Base-by-base conservation (phyloP, 2,329 filamentous ascomycete species). In the Trichoderma atrobrunneum region DNA sequence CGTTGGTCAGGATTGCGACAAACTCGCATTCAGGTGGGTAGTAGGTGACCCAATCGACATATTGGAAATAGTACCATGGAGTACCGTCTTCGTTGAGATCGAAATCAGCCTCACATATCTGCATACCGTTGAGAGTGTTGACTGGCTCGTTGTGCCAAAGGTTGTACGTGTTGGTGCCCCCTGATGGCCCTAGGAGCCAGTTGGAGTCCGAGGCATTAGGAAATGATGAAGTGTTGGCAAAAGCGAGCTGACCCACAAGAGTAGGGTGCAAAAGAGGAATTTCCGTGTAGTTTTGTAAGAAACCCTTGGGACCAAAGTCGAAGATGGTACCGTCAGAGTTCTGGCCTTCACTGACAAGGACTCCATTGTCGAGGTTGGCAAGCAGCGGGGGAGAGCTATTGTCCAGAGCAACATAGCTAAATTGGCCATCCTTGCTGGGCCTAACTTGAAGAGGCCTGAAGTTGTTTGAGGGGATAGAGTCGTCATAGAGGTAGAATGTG, bases 1-100 rank as follows among this genome's bases (percentile, higher is more conserved):
- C 54, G 18, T 65, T 66, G 21, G 70, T 66, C 54, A 72, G 24
- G 36, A 72, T 51, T 3, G 70, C 70, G 18, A 72, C 62, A 12
- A 72, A 67, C 21, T 72, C 70, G 39, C 70, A 72, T 3, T 67
- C 39, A 11, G 48, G 26, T 6, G 63, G 70, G 30, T 54, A 72
- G 36, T 68, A 67, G 5, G 54, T n/a, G 4, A 62, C 56, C 70
- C 70, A 72, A 34, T 72, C 62, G 54, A 72, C 70, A 54, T 72
- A 72, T 32, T 72, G 70, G 43, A 72, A 72, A 24, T 72, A 72
- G 7, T 72, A 68, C 70, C 70, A 72, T 21, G 62, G 62, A 30
- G 63, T 67, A 6, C 63, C 70, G 32, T 72, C 70, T 7, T 68
- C 70, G 7, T 72, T 72, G 3, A 72, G 70, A 11, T 72, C 70